Base-by-base conservation (phyloP, 176 grass and related monocot species). In the Triticum turgidum region DNA sequence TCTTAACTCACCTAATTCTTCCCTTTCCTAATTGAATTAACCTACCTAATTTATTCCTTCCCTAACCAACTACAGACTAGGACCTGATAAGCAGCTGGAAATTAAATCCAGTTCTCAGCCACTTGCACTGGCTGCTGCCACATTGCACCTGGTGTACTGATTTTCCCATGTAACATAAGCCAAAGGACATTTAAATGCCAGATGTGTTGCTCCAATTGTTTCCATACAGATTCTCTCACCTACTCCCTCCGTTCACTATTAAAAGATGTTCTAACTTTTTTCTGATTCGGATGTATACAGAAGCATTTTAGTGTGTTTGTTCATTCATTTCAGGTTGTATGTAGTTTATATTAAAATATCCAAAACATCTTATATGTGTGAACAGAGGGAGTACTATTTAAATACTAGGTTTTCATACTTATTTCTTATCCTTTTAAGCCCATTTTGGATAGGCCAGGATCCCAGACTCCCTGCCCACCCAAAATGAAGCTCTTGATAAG, bases 371-470 rank as follows among this genome's bases (percentile, higher is more conserved):
- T 54, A 18, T 54, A 54, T 54, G 17, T 54, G 15, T 54, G 51
- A 18, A 54, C 51, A 54, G 51, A 54, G 51, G 51, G 51, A 18
- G 15, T 18, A 54, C 51, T 54, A 44, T 64, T 87, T 9, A 33
- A 87, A 65, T 73, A 24, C 29, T 12, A 68, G 33, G 29, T 87
- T 81, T 87, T 49, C n/a, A 84, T 34, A 9, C 24, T 66, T 56
- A 3, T 67, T 82, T 74, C 3, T 47, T 74, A 21, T 45, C 69
- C 9, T 87, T 73, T 35, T 64, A 65, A n/a, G 68, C 44, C n/a
- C 39, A 81, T 45, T 74, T 81, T 15, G 41, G 85, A 74, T 66
- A 76, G 69, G 59, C 59, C 58, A 87, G 44, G 54, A 66, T 75
- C n/a, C 32, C 32, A 75, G 37, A 9, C 12, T 65, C 7, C 44